Base-by-base conservation (phyloP, 768 basidiomycete species). In the Collybia sp. region DNA sequence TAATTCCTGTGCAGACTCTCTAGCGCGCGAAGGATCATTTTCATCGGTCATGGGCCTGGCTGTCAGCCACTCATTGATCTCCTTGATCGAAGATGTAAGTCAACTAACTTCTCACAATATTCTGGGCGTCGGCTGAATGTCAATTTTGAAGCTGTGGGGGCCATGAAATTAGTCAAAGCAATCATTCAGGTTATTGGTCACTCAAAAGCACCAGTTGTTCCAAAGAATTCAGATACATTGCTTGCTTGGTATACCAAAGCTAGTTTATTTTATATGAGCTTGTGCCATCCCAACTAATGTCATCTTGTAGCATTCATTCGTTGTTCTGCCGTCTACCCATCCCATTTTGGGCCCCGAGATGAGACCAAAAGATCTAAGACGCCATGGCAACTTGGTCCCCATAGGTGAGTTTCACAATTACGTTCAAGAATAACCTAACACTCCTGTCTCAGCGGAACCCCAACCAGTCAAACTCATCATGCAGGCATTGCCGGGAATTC, bases 41-140 rank as follows among this genome's bases (percentile, higher is more conserved):
- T 99, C 9, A 79, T 98, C 41, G 93, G 93, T 1, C 90, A 94
- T 58, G 93, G 93, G 10, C 80, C 83, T 1, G 93, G 91, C 0
- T 91, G 89, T 55, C 73, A 79, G 44, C 74, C 83, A 6, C 57
- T 96, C 45, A 81, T 91, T 64, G 77, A 86, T 30, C 72, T 97
- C 40, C 70, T 96, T 13, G 77, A 81, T 37, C 58, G 73, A 17
- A 75, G 94, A 62, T 70, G 93, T 93, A 61, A 40, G 74, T 63
- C 9, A 11, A 3, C 6, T 18, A 11, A n/a, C n/a, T n/a, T n/a
- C 16, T 32, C n/a, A 30, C 30, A 44, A 8, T 15, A 1, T 38
- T 40, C 32, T 20, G 38, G 15, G 25, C 3, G 9, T 3, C 39
- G 1, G 15, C 12, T 33, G 44, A 15, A 42, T 18, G 43, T 42